Evolutionary conservation across 495 filamentous ascomycete species (phyloP).

Genomic region (Podospora pseudoanserina): DNA sequence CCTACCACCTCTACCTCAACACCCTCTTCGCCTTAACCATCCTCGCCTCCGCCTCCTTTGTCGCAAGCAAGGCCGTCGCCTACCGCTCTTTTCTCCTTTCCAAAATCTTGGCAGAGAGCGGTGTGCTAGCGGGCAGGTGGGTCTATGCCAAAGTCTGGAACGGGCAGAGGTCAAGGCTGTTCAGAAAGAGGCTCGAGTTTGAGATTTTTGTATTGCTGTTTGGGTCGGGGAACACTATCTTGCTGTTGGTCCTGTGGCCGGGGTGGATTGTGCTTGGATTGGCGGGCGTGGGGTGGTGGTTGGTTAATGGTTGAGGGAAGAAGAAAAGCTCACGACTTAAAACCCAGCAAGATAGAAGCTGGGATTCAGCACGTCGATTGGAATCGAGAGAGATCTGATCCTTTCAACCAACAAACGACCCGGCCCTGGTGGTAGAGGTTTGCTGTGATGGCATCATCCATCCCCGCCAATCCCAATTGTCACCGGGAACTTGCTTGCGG

Average conservation of each 20-base stretch:
- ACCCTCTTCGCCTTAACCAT: constrained; percentile 25
- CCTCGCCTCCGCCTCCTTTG: constrained; percentile 19
- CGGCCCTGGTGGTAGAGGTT: no score
- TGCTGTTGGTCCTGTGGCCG: constrained; percentile 47
- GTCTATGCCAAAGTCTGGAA: constrained; percentile 31
- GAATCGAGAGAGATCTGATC: no score
- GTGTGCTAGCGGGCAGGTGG: background rate
- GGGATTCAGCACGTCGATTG: background rate
- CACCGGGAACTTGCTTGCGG: background rate
- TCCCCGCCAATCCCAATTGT: background rate
- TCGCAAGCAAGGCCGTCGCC: constrained; percentile 21
- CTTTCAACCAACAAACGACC: no score
- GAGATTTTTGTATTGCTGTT: constrained; percentile 44
- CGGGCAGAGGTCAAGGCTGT: constrained; percentile 22
- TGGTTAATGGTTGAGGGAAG: constrained; percentile 22
- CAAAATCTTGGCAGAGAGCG: constrained; percentile 5
- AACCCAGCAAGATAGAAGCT: no score
- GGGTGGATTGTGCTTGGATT: constrained; percentile 42
- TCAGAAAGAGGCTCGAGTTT: constrained; percentile 42
- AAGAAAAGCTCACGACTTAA: constrained; percentile 6
- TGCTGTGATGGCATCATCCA: background rate
- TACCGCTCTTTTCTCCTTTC: constrained; percentile 19
- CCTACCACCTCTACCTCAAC: constrained; percentile 27
- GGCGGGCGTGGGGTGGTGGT: constrained; percentile 22
- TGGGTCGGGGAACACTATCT: constrained; percentile 39